A percentile compares a stretch with the other conserved stretches of the same genome.
phyloP scores from a whole-genome alignment of 1,284 basidiomycete genomes.

The Boletus sp. region DNA sequence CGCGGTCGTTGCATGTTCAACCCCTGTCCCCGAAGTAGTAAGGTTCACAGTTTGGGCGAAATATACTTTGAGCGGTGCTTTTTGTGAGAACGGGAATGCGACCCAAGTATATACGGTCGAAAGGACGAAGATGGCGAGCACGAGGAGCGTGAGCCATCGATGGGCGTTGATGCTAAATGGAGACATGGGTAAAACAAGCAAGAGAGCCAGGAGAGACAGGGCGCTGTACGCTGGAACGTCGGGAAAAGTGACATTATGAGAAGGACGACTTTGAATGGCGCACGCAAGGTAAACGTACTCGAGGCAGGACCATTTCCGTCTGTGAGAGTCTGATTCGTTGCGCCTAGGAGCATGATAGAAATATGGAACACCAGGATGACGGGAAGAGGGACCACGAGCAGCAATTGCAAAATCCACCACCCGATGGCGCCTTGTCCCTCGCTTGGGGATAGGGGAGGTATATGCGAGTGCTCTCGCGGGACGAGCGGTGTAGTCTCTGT shows the following conservation, averaged over 20 bases:
- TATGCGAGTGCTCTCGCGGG: conserved; percentile 28
- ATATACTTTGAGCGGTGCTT: conserved; percentile 63
- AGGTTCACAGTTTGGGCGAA: conserved; percentile 63
- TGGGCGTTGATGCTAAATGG: conserved; percentile 62
- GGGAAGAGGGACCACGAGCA: conserved; percentile 57
- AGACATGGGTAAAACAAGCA: conserved; percentile 58
- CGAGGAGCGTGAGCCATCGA: conserved; percentile 41
- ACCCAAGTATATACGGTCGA: conserved; percentile 47
- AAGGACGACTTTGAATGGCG: not conserved
- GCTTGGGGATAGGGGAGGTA: conserved; percentile 6
- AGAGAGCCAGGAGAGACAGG: conserved; percentile 44
- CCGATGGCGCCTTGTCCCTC: conserved; percentile 41
- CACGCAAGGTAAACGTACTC: conserved; percentile 40
- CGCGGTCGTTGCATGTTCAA: conserved; percentile 35
- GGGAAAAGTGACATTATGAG: conserved; percentile 2
- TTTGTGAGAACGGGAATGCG: conserved; percentile 60
- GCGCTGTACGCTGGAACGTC: conserved; percentile 50
- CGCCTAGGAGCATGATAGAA: conserved; percentile 46
- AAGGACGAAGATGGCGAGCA: conserved; percentile 45
- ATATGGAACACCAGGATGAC: conserved; percentile 60
- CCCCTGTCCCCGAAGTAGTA: conserved; percentile 18
- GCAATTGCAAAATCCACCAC: conserved; percentile 65
- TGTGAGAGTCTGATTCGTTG: conserved; percentile 57
- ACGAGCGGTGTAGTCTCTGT: conserved; percentile 55
- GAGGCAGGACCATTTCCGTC: conserved; percentile 57